Base-by-base conservation (phyloP, 1,139 yeast species). In the Hansenula lynferdii region DNA sequence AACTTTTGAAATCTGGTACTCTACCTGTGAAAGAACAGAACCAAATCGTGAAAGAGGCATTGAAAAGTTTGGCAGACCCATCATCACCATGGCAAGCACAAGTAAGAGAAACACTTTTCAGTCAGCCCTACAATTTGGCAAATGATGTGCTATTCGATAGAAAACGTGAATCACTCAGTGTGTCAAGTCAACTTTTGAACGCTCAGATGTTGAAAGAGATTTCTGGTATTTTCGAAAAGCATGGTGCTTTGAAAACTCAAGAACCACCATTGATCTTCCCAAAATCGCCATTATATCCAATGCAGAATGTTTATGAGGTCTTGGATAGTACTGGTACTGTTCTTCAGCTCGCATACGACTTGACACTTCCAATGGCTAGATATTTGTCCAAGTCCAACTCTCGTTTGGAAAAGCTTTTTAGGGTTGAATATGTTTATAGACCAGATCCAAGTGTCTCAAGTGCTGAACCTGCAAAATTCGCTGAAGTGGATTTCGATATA, bases 11-110 rank as follows among this genome's bases (percentile, higher is more conserved):
- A 42, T 85, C 95, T 44, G 96, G 96, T 0, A 68, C 82, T 60
- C 65, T 92, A 26, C 96, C 97, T 0, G 85, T 86, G 1, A 89
- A 86, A 40, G 92, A 86, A 47, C 94, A 90, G 51, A 97, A 92
- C 54, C 87, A 85, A 54, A 76, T 87, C 10, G 84, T 92, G 42
- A 83, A 85, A 53, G 96, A 89, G 54, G 96, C 96, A 0, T 65
- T 94, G 44, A 79, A 80, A 46, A 85, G 92, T 24, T 64, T 92
- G 44, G 85, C 94, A 1, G 92, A 87, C 55, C 94, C 96, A 0
- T 81, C 94, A 0, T 86, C 96, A 0, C 92, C 96, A 0, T 87
- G 96, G 95, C 92, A 90, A 50, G 86, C 80, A 47, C 95, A 87
- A 59, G 96, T 92, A 0, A 73, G 96, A 54, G 85, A 82, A 43